Base-by-base conservation (phyloP, 192 early-diverging fungal species). In the Umbelopsis isabellina region DNA sequence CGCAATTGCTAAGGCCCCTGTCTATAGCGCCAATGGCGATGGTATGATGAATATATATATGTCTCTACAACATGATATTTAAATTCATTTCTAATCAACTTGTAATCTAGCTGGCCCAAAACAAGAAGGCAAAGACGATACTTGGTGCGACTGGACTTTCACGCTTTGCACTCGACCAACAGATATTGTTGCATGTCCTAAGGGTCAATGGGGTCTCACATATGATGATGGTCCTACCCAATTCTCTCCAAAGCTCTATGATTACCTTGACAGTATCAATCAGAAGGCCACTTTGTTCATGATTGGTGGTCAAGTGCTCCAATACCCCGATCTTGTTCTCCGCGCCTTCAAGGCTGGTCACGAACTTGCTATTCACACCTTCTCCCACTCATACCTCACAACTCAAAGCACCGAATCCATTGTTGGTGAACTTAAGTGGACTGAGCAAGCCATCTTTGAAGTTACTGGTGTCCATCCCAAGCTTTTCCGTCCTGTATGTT, bases 341-440 rank as follows among this genome's bases (percentile, higher is more conserved):
- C 73, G 70, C 41, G 80, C 82, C 64, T 64, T 72, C 18, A 64
- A 74, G 6, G 66, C 71, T 45, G 83, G 80, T 10, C 77, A 84
- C 25, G 72, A 77, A 69, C 23, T 84, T 8, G 78, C 80, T 23
- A 74, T 76, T n/a, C 79, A 80, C 37, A 85, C 84, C 35, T 85
- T 79, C 80, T 83, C 89, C 12, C 91, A 92, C 65, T 70, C 78
- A 22, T 82, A 79, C 15, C 65, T 85, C 8, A 89, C 90, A 46
- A 74, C 84, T 2, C 68, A 87, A 51, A 84, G 87, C 10, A 91
- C 89, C 46, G 89, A 86, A 53, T 85, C 88, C 53, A 85, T 93
- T 41, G 75, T 91, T 47, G 85, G 86, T 55, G 90, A 93, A 75
- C 68, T 93, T 21, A 82, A 86, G 53, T 92, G 88, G 86, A 91